Evolutionary conservation across 2,329 filamentous ascomycete species (phyloP), one percentile per base, ranked within the genome.

Genomic region (Tolypocladium guangdongense): DNA sequence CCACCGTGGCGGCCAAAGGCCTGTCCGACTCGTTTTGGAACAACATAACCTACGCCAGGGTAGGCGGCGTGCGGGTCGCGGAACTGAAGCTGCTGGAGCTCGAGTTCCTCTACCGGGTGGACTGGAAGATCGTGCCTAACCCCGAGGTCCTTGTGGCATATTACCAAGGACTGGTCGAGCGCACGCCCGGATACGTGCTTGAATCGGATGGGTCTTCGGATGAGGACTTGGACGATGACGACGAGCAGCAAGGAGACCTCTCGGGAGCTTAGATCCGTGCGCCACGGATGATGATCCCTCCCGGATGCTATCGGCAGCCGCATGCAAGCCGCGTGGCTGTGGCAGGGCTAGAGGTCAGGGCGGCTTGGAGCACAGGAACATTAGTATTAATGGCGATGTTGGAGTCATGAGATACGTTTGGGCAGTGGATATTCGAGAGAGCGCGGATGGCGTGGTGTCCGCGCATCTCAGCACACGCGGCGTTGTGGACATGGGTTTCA

Each of bases 11-110:
- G 7, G 90, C 91, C 54, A 99, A 99, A 70, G 93, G 93, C 1
- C 78, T 99, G 14, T 96, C 90, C 35, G 93, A 99, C 68, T 90
- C 88, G 33, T 99, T 99, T 68, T 96, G 93, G 90, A 97, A 95
- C 57, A 99, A 99, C 70, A 89, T 89, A 32, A 95, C 92, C 1
- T 99, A 99, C 67, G 91, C 93, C 38, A 81, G 90, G 53, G 91
- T 99, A 0, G 93, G 93, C 6, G 93, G 93, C 57, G 90, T 99
- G 50, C 90, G 89, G 59, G 78, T 96, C 38, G 84, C 87, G 49
- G 93, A 99, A 69, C 74, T 99, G 58, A 95, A 93, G 55, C 75
- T 96, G 54, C 75, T 99, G 11, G 93, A 99, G 68, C 78, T 99
- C 33, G 93, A 99, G 63, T 96, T 99, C 60, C 74, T 99, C 35